Evolutionary conservation across 2,329 filamentous ascomycete genomes (phyloP), one percentile per base, ranked within the genome.

Genomic region (Botrytis tulipae): DNA sequence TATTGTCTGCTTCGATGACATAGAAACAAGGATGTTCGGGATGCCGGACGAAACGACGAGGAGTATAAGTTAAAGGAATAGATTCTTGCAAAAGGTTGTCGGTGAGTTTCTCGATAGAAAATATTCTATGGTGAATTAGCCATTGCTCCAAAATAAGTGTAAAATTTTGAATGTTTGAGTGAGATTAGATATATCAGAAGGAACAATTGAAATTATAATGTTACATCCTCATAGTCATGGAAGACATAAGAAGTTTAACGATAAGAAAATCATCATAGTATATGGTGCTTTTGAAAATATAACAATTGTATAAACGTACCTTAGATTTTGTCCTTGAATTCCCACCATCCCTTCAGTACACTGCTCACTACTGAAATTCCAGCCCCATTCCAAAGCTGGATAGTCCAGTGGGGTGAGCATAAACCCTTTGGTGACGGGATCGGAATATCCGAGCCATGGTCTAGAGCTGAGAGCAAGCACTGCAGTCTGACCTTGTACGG

Each of bases 291-390:
- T 35, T 59, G 6, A 42, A n/a, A 20, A 48, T 54, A 63, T 22
- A 40, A 76, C 75, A 75, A 74, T 76, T 72, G 75, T 74, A 61
- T 71, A 70, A 75, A 85, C 88, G 75, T 90, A 97, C 94, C 94
- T 89, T 77, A 97, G 83, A 81, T 94, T 96, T 82, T 95, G 92
- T 66, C 91, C 93, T 83, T 97, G 93, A 75, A 98, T 95, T 74
- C 94, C 95, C 71, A 98, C 95, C 86, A 98, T 95, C 73, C 95
- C 95, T 83, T 98, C 93, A 61, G 92, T 90, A 79, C 95, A 97
- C 82, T 97, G 93, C 81, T 97, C 94, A 80, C 95, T 97, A 82
- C 93, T 95, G 81, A 99, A 98, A 79, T 96, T 97, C 92, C 95
- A 97, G 5, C 93, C 95, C 86, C 94, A 98, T 82, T 97, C 94